Evolutionary conservation across 2,329 filamentous ascomycete genomes (phyloP).

Genomic region (Trichoderma atroviride): DNA sequence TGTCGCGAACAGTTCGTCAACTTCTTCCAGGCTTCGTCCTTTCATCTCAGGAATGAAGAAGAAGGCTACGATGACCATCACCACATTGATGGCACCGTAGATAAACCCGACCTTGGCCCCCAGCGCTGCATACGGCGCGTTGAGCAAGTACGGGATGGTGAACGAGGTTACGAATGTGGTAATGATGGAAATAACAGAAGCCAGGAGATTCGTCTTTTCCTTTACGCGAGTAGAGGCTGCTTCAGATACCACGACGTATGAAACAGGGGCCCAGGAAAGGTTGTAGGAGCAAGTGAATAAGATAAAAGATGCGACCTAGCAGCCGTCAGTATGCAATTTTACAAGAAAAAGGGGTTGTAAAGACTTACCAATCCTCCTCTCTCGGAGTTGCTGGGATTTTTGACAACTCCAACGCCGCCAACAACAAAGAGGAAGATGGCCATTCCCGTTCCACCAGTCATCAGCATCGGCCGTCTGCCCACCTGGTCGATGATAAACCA

Average conservation of each 20-base stretch:
- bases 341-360: background rate
- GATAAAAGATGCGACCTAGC: conserved; percentile 35
- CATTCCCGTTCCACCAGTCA: conserved; percentile 34
- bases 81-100: conserved; percentile 43
- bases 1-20: conserved; percentile 32
- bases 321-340: background rate
- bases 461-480: conserved; percentile 34
- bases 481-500: conserved; percentile 35
- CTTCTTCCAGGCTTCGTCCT: conserved; percentile 36
- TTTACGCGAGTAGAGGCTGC: conserved; percentile 34
- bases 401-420: conserved; percentile 30
- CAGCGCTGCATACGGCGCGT: conserved; percentile 40
- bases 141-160: conserved; percentile 43
- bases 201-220: conserved; percentile 39
- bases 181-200: conserved; percentile 36
- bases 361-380: conserved; percentile 18
- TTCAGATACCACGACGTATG: conserved; percentile 37
- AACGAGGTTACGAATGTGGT: conserved; percentile 41
- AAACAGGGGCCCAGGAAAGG: conserved; percentile 36
- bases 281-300: conserved; percentile 34
- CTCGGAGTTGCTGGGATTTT: conserved; percentile 20
- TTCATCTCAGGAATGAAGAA: conserved; percentile 51
- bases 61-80: conserved; percentile 46
- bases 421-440: conserved; percentile 33
- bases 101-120: conserved; percentile 44